Evolutionary conservation across 2,329 filamentous ascomycete species (phyloP).

Genomic region (Neonectria sp.): DNA sequence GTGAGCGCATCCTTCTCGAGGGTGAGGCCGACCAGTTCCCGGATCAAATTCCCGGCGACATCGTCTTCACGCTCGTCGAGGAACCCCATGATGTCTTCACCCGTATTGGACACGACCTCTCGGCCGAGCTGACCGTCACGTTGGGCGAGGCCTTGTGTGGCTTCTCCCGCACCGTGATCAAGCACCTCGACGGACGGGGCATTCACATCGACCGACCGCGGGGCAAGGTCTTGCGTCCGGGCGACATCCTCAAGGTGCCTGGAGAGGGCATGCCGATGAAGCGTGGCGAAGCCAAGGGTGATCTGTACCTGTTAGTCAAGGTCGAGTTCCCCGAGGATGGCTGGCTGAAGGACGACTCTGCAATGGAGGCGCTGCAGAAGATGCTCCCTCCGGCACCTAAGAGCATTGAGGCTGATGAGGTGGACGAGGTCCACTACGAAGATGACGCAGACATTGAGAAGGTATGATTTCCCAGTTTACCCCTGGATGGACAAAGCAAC

Average conservation of each 20-base stretch:
- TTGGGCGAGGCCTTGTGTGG: conserved; percentile 88
- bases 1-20: conserved; percentile 90
- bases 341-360: conserved; percentile 82
- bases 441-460: conserved; percentile 87
- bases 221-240: conserved; percentile 86
- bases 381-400: conserved; percentile 78
- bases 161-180: conserved; percentile 91
- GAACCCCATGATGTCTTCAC: conserved; percentile 86
- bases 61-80: conserved; percentile 90
- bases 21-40: conserved; percentile 96
- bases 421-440: conserved; percentile 92
- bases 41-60: conserved; percentile 90
- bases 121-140: conserved; percentile 84
- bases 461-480: conserved; percentile 58
- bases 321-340: conserved; percentile 91
- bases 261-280: conserved; percentile 98
- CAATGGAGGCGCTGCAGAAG: conserved; percentile 79
- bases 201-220: conserved; percentile 85
- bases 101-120: conserved; percentile 87
- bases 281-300: conserved; percentile 85
- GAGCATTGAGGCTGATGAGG: conserved; percentile 77
- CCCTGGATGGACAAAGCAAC: background rate
- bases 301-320: conserved; percentile 89
- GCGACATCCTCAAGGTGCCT: conserved; percentile 86
- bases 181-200: conserved; percentile 93